These are phyloP conservation scores for Cystofilobasidium ferigula DNA, from an alignment of 768 basidiomycete genomes.

Conservation along the genomic window DNA sequence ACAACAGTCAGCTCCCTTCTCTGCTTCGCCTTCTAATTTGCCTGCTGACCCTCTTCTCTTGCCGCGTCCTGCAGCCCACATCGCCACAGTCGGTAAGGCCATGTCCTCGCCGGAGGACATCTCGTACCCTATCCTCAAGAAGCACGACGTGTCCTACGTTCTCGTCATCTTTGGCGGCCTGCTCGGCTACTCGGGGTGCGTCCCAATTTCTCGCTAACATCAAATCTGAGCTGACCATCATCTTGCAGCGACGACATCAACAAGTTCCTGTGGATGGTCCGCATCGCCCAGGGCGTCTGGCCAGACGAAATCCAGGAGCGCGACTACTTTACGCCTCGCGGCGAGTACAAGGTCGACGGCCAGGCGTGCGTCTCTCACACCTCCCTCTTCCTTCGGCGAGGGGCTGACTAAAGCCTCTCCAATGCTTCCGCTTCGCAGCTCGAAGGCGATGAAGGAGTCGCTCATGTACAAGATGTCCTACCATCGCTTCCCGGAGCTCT, in stretches of 20 bases:
- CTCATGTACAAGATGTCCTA: slow-evolving; percentile 25
- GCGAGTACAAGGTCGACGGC: slow-evolving; percentile 88
- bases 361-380: slow-evolving; percentile 44
- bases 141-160: slow-evolving; percentile 93
- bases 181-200: slow-evolving; percentile 71
- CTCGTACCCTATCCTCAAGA: slow-evolving; percentile 90
- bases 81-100: slow-evolving; percentile 96
- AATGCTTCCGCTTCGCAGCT: slow-evolving; percentile 31
- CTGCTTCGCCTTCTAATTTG: background rate
- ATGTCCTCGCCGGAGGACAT: slow-evolving; percentile 91
- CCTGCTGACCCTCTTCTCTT: background rate
- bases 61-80: slow-evolving; percentile 52
- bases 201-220: background rate
- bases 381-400: background rate
- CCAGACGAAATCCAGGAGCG: slow-evolving; percentile 94
- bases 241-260: slow-evolving; percentile 80
- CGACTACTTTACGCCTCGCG: slow-evolving; percentile 80
- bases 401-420: background rate
- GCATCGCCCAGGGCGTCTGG: slow-evolving; percentile 74
- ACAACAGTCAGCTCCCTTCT: slow-evolving; percentile 62
- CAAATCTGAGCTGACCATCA: background rate
- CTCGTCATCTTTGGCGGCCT: slow-evolving; percentile 95
- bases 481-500: slow-evolving; percentile 74
- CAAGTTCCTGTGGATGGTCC: slow-evolving; percentile 98
- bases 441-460: slow-evolving; percentile 69